Percentiles rank a stretch among this genome's conserved stretches.
phyloP scores from a whole-genome alignment of 176 grass and related monocot genomes.

The Olyra latifolia region DNA sequence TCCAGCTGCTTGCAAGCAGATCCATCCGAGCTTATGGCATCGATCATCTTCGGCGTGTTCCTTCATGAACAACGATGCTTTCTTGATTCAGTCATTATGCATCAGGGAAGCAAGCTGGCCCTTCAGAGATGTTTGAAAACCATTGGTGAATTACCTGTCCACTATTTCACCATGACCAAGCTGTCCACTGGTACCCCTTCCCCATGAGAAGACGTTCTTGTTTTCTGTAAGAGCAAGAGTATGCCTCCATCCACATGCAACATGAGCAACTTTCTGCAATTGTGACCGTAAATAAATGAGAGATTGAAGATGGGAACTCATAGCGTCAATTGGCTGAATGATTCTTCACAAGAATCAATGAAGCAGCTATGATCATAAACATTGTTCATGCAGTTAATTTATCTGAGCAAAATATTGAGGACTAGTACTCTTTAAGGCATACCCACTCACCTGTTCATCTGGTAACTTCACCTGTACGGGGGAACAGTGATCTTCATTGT shows the following conservation, averaged over 20 bases:
- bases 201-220: slow-evolving; percentile 81
- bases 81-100: neutral
- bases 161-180: slow-evolving; percentile 81
- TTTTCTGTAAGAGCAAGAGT: slow-evolving; percentile 66
- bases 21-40: slow-evolving; percentile 64
- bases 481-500: slow-evolving; percentile 64
- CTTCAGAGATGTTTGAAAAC: neutral
- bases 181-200: slow-evolving; percentile 74
- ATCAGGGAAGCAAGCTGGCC: neutral
- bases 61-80: slow-evolving; percentile 14
- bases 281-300: neutral
- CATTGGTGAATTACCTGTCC: slow-evolving; percentile 47
- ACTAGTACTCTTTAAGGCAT: neutral
- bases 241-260: slow-evolving; percentile 84
- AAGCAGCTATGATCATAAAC: neutral
- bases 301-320: neutral
- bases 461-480: slow-evolving; percentile 61
- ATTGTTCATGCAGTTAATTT: neutral
- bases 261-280: slow-evolving; percentile 61
- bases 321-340: neutral
- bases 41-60: slow-evolving; percentile 71
- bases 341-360: neutral
- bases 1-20: slow-evolving; percentile 61
- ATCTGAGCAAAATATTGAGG: neutral
- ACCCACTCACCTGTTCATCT: slow-evolving; percentile 45